Percentiles rank a stretch among this genome's conserved stretches.
phyloP scores from a whole-genome alignment of 768 basidiomycete genomes.

The Pleurotus ostreatus region DNA sequence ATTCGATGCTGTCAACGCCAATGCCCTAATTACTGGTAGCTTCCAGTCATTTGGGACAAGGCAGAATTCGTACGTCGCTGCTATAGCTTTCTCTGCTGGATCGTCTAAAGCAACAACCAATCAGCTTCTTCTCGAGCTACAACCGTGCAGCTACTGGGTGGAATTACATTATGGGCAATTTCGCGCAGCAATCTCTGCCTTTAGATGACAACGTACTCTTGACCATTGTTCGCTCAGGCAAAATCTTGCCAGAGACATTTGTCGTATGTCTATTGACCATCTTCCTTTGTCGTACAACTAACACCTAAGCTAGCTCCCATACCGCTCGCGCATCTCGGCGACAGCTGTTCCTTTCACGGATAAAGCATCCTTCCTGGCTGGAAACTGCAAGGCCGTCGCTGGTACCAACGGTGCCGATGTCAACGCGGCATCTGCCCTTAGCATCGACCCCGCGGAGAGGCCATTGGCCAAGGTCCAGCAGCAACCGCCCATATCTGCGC shows the following conservation, averaged over 20 bases:
- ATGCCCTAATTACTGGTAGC: constrained; percentile 45
- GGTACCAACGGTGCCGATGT: constrained; percentile 47
- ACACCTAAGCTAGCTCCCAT: constrained; percentile 40
- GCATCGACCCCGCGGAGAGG: constrained; percentile 10
- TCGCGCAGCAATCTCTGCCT: constrained; percentile 52
- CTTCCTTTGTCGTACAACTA: neutral
- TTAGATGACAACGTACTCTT: constrained; percentile 44
- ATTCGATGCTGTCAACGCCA: constrained; percentile 45
- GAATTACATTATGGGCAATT: constrained; percentile 47
- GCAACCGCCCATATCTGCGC: constrained; percentile 27
- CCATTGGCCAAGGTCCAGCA: constrained; percentile 36
- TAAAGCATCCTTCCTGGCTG: constrained; percentile 41
- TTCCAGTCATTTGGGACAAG: constrained; percentile 50
- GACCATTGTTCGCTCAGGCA: constrained; percentile 39
- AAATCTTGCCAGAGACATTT: constrained; percentile 35
- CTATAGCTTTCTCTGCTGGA: neutral
- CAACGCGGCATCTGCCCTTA: constrained; percentile 20
- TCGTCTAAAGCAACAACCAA: neutral
- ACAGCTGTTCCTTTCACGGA: constrained; percentile 44
- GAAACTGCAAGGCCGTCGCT: constrained; percentile 46
- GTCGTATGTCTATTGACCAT: constrained; percentile 27
- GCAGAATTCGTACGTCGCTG: constrained; percentile 37
- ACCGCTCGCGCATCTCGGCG: constrained; percentile 49
- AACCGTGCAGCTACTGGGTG: constrained; percentile 30
- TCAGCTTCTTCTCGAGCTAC: constrained; percentile 46